These are phyloP conservation scores for Rhodotorula sp. DNA, from an alignment of 1,284 basidiomycete genomes.

Conservation along the genomic window DNA sequence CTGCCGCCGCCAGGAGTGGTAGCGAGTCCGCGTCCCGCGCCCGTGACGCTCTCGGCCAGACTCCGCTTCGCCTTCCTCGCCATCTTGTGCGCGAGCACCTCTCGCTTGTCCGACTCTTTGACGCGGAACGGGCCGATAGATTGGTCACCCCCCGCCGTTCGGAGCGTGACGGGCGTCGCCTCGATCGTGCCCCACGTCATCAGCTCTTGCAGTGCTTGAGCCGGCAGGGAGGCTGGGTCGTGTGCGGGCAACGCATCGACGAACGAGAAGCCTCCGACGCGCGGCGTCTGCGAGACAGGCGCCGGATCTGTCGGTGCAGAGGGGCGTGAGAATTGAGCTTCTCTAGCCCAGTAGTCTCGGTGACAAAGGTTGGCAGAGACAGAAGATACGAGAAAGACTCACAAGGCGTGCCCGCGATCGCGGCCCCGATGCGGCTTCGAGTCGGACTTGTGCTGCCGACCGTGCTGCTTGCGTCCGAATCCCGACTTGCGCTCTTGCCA, in stretches of 20 bases:
- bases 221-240: conserved; percentile 71
- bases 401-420: conserved; percentile 68
- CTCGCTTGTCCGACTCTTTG: conserved; percentile 55
- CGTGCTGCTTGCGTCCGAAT: conserved; percentile 51
- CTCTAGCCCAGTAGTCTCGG: not conserved
- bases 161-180: conserved; percentile 78
- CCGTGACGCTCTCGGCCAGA: conserved; percentile 48
- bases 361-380: not conserved
- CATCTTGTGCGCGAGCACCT: conserved; percentile 71
- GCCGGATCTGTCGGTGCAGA: conserved; percentile 28
- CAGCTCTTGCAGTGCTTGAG: conserved; percentile 72
- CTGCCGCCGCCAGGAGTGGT: conserved; percentile 55
- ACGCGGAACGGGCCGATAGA: conserved; percentile 45
- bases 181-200: conserved; percentile 91
- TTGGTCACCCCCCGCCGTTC: conserved; percentile 49
- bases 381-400: conserved; percentile 30
- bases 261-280: conserved; percentile 63
- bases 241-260: conserved; percentile 83
- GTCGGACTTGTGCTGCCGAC: conserved; percentile 58
- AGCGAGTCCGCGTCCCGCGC: conserved; percentile 29
- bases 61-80: conserved; percentile 57
- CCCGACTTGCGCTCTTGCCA: conserved; percentile 42
- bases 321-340: not conserved
- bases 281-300: conserved; percentile 50
- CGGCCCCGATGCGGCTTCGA: conserved; percentile 78